These are phyloP conservation scores for Bromus sterilis DNA, from an alignment of 176 grass and related monocot species.

Conservation along the genomic window DNA sequence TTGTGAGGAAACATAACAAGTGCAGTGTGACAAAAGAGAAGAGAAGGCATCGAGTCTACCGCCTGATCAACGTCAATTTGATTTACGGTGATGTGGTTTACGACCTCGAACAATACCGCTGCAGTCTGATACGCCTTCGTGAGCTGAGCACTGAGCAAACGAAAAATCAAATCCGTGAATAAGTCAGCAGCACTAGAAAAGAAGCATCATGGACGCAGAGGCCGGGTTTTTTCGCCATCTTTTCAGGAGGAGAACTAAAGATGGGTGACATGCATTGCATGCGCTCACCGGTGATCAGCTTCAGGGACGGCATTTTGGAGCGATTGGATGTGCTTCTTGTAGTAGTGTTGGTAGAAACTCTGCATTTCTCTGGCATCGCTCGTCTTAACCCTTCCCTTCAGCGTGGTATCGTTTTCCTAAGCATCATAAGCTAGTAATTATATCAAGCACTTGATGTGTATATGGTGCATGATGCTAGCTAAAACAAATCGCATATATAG, in stretches of 20 bases:
- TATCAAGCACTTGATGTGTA: background rate
- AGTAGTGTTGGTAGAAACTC: conserved; percentile 89
- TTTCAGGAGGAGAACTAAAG: too few relatives aligned
- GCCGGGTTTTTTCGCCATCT: too few relatives aligned
- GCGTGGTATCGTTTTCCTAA: conserved; percentile 73
- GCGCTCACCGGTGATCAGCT: conserved; percentile 63
- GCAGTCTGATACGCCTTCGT: conserved; percentile 91
- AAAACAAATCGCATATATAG: too few relatives aligned
- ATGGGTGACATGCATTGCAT: too few relatives aligned
- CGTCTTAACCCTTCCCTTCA: conserved; percentile 65
- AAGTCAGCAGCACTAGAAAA: background rate
- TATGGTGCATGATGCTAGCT: background rate
- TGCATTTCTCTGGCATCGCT: conserved; percentile 84
- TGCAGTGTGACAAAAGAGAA: background rate
- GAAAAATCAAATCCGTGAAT: background rate
- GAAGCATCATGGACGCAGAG: too few relatives aligned
- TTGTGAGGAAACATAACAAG: background rate
- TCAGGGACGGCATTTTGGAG: conserved; percentile 70
- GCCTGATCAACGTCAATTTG: conserved; percentile 66
- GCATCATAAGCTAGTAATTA: background rate
- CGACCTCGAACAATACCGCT: conserved; percentile 82
- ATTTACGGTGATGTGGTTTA: conserved; percentile 79
- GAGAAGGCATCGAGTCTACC: conserved; percentile 30
- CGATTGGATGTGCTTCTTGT: conserved; percentile 77
- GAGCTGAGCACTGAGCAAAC: conserved; percentile 52